Evolutionary conservation across 192 early-diverging fungal genomes (phyloP), one percentile per base, ranked within the genome.

Genomic region (Lunasporangiospora selenospora): DNA sequence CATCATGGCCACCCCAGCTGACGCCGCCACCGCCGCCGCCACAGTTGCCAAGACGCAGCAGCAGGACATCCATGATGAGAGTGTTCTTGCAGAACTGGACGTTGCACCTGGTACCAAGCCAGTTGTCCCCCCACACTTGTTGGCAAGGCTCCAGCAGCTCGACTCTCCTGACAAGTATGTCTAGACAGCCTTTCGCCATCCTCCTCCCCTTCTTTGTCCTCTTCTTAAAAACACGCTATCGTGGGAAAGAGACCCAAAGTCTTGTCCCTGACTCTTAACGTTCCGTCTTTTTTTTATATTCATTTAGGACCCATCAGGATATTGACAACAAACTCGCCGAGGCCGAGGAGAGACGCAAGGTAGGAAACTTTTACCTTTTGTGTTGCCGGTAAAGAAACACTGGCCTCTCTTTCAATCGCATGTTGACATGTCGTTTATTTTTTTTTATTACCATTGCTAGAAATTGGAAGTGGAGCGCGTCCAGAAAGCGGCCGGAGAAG

Each of bases 261-360:
- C 6, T 9, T 26, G 27, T 26, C 32, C 29, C 10, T 49, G 11
- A 11, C 13, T 9, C 33, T 5, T 50, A 10, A 0, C 21, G 12
- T 31, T 32, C 33, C 8, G 9, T 23, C 31, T 16, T 32, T 39
- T 26, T 1, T 34, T 37, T 6, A 9, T 11, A 31, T 4, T 16
- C 11, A 32, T 6, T 9, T 29, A 73, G 69, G 29, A 63, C 69
- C 10, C 69, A 73, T 19, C 54, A 58, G 16, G 69, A 62, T 36
- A 62, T 73, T 36, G 53, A 63, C 9, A 58, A 55, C 61, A 73
- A 73, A 43, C 39, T 62, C 24, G 69, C 69, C n/a, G 69, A 63
- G 32, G 69, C 69, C 9, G 69, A 73, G 23, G 69, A 73, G 48
- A 46, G 69, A 6, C 69, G 69, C 40, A 73, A 73, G 58, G 66